Base-by-base conservation (phyloP, 2,329 filamentous ascomycete genomes). In the Stachybotrys echinatus region DNA sequence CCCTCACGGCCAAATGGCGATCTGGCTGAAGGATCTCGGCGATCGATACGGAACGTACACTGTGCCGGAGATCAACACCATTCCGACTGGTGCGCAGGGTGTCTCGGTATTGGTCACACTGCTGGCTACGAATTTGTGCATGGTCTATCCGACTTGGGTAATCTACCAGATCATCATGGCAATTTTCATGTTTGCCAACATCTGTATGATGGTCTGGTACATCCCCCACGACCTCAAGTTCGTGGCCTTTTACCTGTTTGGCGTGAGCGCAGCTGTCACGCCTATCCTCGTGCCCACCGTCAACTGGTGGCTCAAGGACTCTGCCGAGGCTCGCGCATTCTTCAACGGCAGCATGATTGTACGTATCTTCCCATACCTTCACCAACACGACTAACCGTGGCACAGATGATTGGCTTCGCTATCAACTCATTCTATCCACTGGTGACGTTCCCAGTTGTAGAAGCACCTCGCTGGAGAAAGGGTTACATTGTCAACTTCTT, bases 141-240 rank as follows among this genome's bases (percentile, higher is more conserved):
- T 45, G 42, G 42, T 45, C 0, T 68, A 69, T 48, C 65, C 65
- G 4, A 58, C 62, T 2, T 68, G 63, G 63, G 52, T 56, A 5
- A 55, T 63, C 14, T 62, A 61, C 42, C 53, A 48, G 4, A 50
- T 61, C 23, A 56, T 60, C 2, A 51, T 52, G 40, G 54, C 45
- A 6, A 46, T 58, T n/a, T 50, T 58, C 21, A 48, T 58, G 27
- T 58, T 59, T 44, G 50, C 52, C 14, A 52, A 59, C 12, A 48
- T 55, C 5, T 52, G 50, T 5, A 50, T 58, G 22, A 50, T 58
- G 20, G 50, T 54, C 10, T 58, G 56, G 56, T 49, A 57, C 5
- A 54, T 56, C 23, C 56, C 56, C 2, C 45, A 54, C 10, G 50
- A 49, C n/a, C 46, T 56, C 10, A 54, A 58, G 22, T 56, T 56